Percentiles rank a stretch among this genome's conserved stretches.
Evolutionary conservation across 2,329 filamentous ascomycete species (phyloP).

Genomic region (Parascedosporium putredinis): DNA sequence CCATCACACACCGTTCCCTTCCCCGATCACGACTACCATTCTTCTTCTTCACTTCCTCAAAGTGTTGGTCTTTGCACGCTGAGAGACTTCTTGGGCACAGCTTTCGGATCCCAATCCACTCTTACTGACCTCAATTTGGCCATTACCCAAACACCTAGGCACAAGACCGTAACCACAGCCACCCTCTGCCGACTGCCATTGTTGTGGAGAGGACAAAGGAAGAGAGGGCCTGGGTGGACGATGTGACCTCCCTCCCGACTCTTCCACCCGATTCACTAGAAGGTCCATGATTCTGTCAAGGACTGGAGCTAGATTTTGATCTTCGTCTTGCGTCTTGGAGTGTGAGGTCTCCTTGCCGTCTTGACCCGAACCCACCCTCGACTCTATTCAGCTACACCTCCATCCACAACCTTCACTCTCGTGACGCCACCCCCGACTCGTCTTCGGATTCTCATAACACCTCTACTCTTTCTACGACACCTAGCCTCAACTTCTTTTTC

Average conservation of each 20-base stretch:
- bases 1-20: not conserved
- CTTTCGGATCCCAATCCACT: not conserved
- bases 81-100: not conserved
- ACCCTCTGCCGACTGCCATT: not conserved
- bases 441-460: conserved; percentile 3
- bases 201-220: conserved; percentile 1
- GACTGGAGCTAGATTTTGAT: not conserved
- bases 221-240: not conserved
- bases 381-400: not conserved
- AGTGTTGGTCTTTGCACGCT: not conserved
- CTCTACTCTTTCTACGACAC: not conserved
- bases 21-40: not conserved
- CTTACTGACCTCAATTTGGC: not conserved
- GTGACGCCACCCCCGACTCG: not conserved
- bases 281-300: conserved; percentile 1
- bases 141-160: not conserved
- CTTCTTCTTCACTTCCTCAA: not conserved
- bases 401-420: not conserved
- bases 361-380: not conserved
- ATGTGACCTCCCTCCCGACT: conserved; percentile 7
- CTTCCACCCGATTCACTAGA: not conserved
- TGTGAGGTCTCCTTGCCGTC: not conserved
- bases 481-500: too few species aligned
- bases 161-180: not conserved
- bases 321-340: not conserved